phyloP scores from a whole-genome alignment of 352 stramenopile species.

The Discostella stelligera region DNA sequence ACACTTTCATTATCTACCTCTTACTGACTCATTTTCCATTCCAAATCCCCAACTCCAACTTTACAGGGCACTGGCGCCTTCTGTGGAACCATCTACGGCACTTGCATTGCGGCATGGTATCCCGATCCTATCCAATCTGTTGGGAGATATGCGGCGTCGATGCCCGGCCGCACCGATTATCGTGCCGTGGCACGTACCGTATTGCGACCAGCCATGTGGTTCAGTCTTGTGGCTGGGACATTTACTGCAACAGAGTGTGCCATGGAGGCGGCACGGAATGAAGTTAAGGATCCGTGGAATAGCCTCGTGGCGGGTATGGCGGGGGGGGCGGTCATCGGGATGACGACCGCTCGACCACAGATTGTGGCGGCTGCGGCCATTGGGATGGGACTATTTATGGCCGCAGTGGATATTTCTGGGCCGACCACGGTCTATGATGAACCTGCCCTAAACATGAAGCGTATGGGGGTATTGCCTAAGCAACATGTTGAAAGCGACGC shows the following conservation, averaged over 20 bases:
- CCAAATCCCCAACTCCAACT: background rate
- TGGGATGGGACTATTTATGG: constrained; percentile 62
- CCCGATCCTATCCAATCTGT: constrained; percentile 46
- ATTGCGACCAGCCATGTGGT: constrained; percentile 51
- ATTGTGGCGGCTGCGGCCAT: constrained; percentile 53
- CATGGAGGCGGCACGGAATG: constrained; percentile 39
- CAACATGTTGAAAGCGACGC: constrained; percentile 54
- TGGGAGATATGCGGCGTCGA: constrained; percentile 25
- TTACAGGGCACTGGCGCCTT: constrained; percentile 43
- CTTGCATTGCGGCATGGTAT: constrained; percentile 57
- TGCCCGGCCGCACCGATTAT: constrained; percentile 16
- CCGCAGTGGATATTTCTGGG: constrained; percentile 57
- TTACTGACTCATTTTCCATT: background rate
- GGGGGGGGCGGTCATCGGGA: constrained; percentile 58
- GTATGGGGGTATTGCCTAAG: constrained; percentile 37
- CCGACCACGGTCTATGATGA: constrained; percentile 48
- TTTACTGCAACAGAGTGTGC: constrained; percentile 60
- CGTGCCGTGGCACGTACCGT: constrained; percentile 41
- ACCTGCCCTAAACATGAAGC: constrained; percentile 31
- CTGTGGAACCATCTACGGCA: constrained; percentile 53
- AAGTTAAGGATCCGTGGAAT: constrained; percentile 64
- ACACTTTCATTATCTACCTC: constrained; percentile 3
- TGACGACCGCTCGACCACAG: constrained; percentile 52
- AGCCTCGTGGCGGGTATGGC: constrained; percentile 54
- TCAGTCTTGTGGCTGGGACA: constrained; percentile 33